phyloP scores from a whole-genome alignment of 768 basidiomycete genomes.

The Lyophyllum semitale region DNA sequence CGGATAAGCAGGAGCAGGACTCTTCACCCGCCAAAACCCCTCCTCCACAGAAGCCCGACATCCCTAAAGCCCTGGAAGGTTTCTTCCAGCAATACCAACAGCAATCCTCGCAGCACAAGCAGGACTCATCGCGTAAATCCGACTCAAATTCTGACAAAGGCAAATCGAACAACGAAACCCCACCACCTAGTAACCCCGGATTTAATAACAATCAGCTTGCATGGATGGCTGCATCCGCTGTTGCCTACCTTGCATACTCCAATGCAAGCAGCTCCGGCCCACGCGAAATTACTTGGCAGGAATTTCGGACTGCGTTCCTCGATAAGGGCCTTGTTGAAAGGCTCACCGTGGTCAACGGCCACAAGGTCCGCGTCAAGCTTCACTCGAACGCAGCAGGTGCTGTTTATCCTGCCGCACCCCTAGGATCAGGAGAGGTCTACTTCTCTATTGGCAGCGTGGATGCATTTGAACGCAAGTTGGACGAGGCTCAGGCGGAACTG shows the following conservation, averaged over 20 bases:
- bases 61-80: slow-evolving; percentile 73
- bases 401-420: slow-evolving; percentile 65
- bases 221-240: slow-evolving; percentile 53
- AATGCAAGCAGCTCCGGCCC: slow-evolving; percentile 55
- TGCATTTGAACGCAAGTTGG: slow-evolving; percentile 92
- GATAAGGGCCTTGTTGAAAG: slow-evolving; percentile 96
- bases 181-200: slow-evolving; percentile 56
- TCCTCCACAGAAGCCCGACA: slow-evolving; percentile 38
- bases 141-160: slow-evolving; percentile 41
- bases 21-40: slow-evolving; percentile 13
- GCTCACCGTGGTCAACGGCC: slow-evolving; percentile 88
- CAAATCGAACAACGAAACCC: slow-evolving; percentile 35
- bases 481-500: slow-evolving; percentile 90
- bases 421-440: slow-evolving; percentile 71
- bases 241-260: slow-evolving; percentile 68
- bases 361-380: slow-evolving; percentile 87
- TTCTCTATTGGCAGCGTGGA: slow-evolving; percentile 99
- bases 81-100: slow-evolving; percentile 74
- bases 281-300: slow-evolving; percentile 99
- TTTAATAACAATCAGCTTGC: slow-evolving; percentile 60
- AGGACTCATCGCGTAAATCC: slow-evolving; percentile 30
- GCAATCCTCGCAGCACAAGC: slow-evolving; percentile 40
- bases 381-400: slow-evolving; percentile 86
- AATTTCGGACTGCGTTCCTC: slow-evolving; percentile 96
- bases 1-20: slow-evolving; percentile 28